Percentiles rank a stretch among this genome's conserved stretches.
Evolutionary conservation across 2,329 filamentous ascomycete genomes (phyloP).

Genomic region (Epicoccum nigrum): DNA sequence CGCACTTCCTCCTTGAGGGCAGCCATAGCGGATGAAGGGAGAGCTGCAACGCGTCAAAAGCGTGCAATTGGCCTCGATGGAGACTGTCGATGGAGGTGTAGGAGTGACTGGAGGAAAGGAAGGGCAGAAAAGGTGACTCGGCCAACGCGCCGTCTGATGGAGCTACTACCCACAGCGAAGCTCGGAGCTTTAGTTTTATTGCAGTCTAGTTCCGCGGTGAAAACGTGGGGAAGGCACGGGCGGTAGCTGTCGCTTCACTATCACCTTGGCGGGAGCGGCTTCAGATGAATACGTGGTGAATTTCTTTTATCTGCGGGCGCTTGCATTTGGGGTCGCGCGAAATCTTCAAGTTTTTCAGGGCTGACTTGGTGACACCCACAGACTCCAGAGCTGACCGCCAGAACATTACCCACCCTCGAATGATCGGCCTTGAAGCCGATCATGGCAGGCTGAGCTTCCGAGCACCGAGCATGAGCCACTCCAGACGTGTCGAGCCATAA

Average conservation of each 20-base stretch:
- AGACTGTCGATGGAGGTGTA: conserved; percentile 18
- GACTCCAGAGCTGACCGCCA: conserved; percentile 16
- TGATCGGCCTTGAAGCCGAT: conserved; percentile 20
- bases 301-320: conserved; percentile 10
- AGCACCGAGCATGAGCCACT: conserved; percentile 19
- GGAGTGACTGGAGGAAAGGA: conserved; percentile 18
- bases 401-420: conserved; percentile 14
- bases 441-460: conserved; percentile 2
- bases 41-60: conserved; percentile 18
- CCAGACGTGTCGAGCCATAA: neutral
- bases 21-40: conserved; percentile 36
- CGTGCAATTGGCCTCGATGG: conserved; percentile 38
- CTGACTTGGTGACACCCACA: conserved; percentile 6
- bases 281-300: neutral
- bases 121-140: conserved; percentile 30
- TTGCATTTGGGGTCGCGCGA: conserved; percentile 3
- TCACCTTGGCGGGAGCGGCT: neutral
- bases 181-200: conserved; percentile 36
- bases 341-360: conserved; percentile 12
- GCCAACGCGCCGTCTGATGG: conserved; percentile 27
- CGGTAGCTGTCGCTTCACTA: neutral
- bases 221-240: conserved; percentile 41
- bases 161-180: conserved; percentile 34
- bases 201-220: conserved; percentile 30
- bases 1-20: conserved; percentile 73